Base-by-base conservation (phyloP, 108 stramenopile genomes). In the Skeletonema costatum region DNA sequence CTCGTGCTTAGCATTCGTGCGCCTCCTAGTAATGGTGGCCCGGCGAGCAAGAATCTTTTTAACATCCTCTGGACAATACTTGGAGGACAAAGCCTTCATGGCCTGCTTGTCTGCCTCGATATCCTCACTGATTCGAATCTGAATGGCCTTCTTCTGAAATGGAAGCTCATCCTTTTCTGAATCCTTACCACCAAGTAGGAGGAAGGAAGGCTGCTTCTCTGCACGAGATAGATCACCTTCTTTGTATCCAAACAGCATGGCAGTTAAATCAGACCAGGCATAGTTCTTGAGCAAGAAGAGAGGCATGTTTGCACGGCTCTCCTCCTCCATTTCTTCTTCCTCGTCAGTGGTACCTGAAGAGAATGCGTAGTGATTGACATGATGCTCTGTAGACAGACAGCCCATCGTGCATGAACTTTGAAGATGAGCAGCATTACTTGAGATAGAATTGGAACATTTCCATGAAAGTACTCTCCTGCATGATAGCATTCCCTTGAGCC, bases 311-410 rank as follows among this genome's bases (percentile, higher is more conserved):
- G 71, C 39, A 17, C 82, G 66, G 13, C 75, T 70, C n/a, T 50
- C n/a, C 56, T 76, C 77, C 21, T 85, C 78, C 63, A 70, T 75
- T 56, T 76, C 50, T 33, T 80, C 63, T 48, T 85, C 84, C 39
- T 83, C 82, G 32, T 78, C 67, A 14, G 74, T 66, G 0, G 76
- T 64, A 14, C 42, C 69, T 63, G 68, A 56, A 51, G 29, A 66
- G 50, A 87, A 82, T 46, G 77, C 79, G 51, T 85, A 74, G 81
- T 75, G 58, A 21, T 83, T 79, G 76, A 87, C 68, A 60, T 87
- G 78, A 16, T 83, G 81, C 46, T 85, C 70, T 32, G 77, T 79
- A 30, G 85, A 64, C 59, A 85, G 46, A 67, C 59, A 30, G 80
- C 72, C 33, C 64, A 75, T 25, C 64, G 53, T 32, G 78, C 64